phyloP scores from a whole-genome alignment of 2,329 filamentous ascomycete species.

The Fusarium dlaminii region DNA sequence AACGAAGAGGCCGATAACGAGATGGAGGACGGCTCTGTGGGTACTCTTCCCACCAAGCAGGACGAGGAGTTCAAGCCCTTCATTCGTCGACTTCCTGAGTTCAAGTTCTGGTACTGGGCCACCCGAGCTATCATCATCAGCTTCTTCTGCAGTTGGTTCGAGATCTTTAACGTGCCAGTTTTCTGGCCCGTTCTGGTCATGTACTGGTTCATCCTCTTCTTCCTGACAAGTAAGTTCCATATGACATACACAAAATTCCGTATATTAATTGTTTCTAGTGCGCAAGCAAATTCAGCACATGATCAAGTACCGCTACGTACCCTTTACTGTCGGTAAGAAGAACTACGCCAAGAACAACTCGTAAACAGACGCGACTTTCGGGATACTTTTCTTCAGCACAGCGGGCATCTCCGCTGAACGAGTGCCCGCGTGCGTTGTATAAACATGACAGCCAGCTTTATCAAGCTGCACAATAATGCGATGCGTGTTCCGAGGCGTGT shows the following conservation, averaged over 20 bases:
- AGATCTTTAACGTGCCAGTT: conserved; percentile 94
- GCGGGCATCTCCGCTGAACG: conserved; percentile 6
- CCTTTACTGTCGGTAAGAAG: conserved; percentile 91
- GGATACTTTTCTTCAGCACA: conserved; percentile 35
- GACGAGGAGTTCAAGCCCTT: conserved; percentile 99
- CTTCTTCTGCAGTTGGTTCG: conserved; percentile 91
- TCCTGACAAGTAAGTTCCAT: conserved; percentile 84
- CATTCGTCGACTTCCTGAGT: conserved; percentile 94
- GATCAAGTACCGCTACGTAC: conserved; percentile 99
- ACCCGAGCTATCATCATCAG: conserved; percentile 85
- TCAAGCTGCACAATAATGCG: conserved; percentile 40
- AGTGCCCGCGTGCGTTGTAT: conserved; percentile 40
- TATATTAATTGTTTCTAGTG: conserved; percentile 65
- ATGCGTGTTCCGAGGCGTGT: conserved; percentile 35
- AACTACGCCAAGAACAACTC: conserved; percentile 75
- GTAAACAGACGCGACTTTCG: conserved; percentile 33
- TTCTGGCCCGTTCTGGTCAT: conserved; percentile 99
- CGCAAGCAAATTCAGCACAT: conserved; percentile 99
- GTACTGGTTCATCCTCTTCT: conserved; percentile 98
- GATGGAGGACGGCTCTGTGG: conserved; percentile 90
- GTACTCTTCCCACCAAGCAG: conserved; percentile 88
- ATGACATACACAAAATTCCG: neutral
- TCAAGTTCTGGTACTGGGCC: conserved; percentile 99
- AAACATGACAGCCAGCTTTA: conserved; percentile 38
- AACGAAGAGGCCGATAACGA: conserved; percentile 91